Evolutionary conservation across 2,329 filamentous ascomycete genomes (phyloP).

Genomic region (Trichoderma harzianum): DNA sequence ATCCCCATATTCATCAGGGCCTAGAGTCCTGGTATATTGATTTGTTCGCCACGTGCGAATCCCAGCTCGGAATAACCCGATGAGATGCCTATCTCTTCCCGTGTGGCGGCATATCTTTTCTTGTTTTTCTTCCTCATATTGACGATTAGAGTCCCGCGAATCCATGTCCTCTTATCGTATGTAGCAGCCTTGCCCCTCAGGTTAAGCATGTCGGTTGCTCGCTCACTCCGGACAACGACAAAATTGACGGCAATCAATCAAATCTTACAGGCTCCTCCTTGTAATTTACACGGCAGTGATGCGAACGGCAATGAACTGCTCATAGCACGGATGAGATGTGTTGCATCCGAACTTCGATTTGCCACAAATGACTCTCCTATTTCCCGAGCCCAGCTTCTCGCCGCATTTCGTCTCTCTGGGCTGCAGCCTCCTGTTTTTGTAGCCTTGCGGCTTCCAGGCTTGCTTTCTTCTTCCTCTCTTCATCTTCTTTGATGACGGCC

Average conservation of each 20-base stretch:
- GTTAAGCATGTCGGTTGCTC: neutral
- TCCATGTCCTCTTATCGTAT: neutral
- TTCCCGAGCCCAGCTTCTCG: conserved; percentile 45
- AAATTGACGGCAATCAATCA: neutral
- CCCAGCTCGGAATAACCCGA: neutral
- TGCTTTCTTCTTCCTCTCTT: conserved; percentile 40
- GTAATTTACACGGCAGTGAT: conserved; percentile 3
- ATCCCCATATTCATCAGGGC: neutral
- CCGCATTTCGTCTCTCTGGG: conserved; percentile 48
- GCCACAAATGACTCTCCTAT: conserved; percentile 17
- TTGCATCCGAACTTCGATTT: neutral
- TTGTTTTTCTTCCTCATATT: neutral
- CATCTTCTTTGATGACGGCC: conserved; percentile 49
- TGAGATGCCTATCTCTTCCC: neutral
- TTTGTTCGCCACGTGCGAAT: neutral
- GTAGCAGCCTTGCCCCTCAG: neutral
- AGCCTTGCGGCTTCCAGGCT: conserved; percentile 35
- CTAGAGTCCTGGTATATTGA: neutral
- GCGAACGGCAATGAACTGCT: neutral
- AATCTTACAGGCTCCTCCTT: conserved; percentile 7
- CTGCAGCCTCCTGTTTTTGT: conserved; percentile 40
- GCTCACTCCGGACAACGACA: neutral
- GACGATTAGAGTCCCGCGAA: neutral
- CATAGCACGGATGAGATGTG: neutral
- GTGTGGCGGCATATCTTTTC: neutral